Conservation (phyloP, 31 red algal genomes). For the Odonthalia washingtoniensis region DNA sequence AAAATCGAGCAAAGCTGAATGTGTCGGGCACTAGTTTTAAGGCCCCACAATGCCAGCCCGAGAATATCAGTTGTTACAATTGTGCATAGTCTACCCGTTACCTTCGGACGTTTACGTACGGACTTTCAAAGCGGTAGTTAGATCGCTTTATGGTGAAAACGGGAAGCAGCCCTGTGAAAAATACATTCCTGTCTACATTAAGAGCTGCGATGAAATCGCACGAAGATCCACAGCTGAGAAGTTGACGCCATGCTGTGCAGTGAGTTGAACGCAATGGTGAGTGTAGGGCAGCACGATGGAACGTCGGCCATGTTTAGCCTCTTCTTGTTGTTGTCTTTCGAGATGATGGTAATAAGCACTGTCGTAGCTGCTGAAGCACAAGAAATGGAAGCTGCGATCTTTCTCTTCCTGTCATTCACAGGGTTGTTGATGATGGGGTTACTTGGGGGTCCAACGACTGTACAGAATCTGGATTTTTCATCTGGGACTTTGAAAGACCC, state of each 20-base stretch:
- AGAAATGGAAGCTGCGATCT: neutral
- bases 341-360: neutral
- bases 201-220: neutral
- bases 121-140: neutral
- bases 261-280: neutral
- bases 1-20: slow-evolving; percentile 19
- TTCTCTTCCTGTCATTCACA: neutral
- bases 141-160: neutral
- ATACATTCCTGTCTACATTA: neutral
- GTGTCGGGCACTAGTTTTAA: neutral
- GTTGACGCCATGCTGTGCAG: neutral
- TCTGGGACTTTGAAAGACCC: neutral
- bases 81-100: neutral
- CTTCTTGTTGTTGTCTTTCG: neutral
- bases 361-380: neutral
- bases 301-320: neutral
- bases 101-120: neutral
- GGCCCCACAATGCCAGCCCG: slow-evolving; percentile 3
- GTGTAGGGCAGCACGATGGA: neutral
- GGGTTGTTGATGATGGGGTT: neutral
- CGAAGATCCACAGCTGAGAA: neutral
- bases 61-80: slow-evolving; percentile 26
- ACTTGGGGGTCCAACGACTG: neutral
- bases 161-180: neutral
- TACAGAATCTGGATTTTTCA: neutral